These are phyloP conservation scores for Myxozyma vanderwaltii DNA, from an alignment of 805 yeast genomes.

Conservation along the genomic window DNA sequence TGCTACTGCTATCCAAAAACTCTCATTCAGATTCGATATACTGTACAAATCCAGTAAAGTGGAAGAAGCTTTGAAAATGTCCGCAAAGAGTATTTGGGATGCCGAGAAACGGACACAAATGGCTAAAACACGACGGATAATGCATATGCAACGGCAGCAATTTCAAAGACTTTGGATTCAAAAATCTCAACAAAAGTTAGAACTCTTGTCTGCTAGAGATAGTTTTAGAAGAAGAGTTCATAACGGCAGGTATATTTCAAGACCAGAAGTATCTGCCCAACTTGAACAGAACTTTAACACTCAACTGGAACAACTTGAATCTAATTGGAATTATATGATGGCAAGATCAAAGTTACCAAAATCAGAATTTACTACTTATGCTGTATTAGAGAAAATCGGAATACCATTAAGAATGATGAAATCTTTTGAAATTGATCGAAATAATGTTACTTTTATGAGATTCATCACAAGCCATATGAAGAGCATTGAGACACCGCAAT, in stretches of 20 bases:
- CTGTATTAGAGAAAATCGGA: background rate
- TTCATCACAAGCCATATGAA: background rate
- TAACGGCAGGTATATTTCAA: background rate
- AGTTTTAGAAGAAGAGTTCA: background rate
- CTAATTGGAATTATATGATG: background rate
- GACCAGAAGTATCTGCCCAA: background rate
- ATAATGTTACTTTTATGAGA: background rate
- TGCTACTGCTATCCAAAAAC: constrained; percentile 1
- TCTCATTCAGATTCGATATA: constrained; percentile 1
- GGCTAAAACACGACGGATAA: background rate
- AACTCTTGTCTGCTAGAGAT: background rate
- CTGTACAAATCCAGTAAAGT: background rate
- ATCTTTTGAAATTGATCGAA: background rate
- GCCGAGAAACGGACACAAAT: background rate
- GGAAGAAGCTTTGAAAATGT: background rate
- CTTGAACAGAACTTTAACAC: background rate
- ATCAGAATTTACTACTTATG: background rate
- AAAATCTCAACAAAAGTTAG: background rate
- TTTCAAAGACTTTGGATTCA: background rate
- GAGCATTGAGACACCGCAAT: background rate
- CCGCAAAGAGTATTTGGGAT: background rate
- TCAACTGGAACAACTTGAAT: background rate
- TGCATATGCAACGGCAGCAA: background rate
- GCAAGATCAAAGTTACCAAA: background rate
- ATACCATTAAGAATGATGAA: constrained; percentile 1